Conservation (phyloP, 176 grass and related monocot species). For the Avena insularis region DNA sequence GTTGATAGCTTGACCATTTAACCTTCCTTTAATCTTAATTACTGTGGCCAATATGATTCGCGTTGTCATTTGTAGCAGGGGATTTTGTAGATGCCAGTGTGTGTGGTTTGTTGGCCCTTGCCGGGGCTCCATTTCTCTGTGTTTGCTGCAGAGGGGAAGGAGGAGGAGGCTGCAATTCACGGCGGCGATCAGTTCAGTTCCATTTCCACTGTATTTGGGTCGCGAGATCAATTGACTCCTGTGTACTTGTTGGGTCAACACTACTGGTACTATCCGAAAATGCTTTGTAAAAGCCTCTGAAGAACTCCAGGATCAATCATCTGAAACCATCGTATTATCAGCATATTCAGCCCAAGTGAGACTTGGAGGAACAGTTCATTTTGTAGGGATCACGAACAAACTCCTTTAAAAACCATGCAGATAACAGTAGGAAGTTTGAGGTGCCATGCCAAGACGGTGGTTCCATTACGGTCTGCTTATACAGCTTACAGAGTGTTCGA, state of each 20-base stretch:
- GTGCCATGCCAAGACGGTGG: neutral
- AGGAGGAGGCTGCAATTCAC: neutral
- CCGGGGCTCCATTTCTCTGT: neutral
- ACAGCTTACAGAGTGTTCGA: constrained; percentile 36
- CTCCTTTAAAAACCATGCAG: neutral
- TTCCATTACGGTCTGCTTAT: neutral
- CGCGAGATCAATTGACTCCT: too few relatives aligned
- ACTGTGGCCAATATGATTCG: neutral
- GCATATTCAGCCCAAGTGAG: neutral
- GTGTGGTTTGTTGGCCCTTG: neutral
- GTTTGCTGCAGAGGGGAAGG: neutral
- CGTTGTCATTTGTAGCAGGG: neutral
- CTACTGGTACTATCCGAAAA: neutral
- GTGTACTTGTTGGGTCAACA: neutral
- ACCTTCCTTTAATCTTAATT: neutral
- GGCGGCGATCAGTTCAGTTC: neutral
- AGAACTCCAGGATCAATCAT: neutral
- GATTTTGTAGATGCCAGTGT: neutral
- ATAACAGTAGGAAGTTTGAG: neutral
- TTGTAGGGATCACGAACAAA: neutral
- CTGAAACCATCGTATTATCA: neutral
- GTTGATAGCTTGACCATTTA: neutral
- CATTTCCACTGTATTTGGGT: neutral
- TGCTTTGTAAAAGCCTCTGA: neutral
- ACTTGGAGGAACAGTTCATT: neutral